phyloP scores from a whole-genome alignment of 805 yeast genomes.

The Kazachstania taianensis region DNA sequence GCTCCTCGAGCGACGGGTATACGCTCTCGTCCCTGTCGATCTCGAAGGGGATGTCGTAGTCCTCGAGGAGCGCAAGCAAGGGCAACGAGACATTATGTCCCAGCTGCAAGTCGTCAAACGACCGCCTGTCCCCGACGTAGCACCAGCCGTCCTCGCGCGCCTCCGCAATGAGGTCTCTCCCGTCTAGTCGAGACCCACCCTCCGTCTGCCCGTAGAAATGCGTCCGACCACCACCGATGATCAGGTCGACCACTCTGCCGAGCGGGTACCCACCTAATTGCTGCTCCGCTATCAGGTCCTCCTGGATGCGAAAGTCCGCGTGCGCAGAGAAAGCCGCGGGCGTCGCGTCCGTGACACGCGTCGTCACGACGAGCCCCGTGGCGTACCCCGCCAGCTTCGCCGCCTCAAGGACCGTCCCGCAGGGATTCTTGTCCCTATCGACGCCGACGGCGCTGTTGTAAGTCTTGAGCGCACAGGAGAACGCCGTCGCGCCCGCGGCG shows the following conservation, averaged over 20 bases:
- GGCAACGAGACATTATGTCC: slow-evolving; percentile 69
- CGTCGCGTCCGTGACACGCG: slow-evolving; percentile 88
- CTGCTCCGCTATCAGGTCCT: slow-evolving; percentile 79
- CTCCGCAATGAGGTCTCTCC: slow-evolving; percentile 53
- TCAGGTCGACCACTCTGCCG: slow-evolving; percentile 71
- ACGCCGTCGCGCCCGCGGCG: slow-evolving; percentile 97
- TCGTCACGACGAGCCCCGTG: slow-evolving; percentile 89
- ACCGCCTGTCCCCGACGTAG: slow-evolving; percentile 51
- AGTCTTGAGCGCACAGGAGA: slow-evolving; percentile 71
- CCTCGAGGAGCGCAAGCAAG: slow-evolving; percentile 64
- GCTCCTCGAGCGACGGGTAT: slow-evolving; percentile 73
- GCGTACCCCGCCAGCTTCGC: slow-evolving; percentile 68
- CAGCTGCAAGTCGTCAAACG: slow-evolving; percentile 44
- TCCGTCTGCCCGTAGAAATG: slow-evolving; percentile 51
- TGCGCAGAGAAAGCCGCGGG: slow-evolving; percentile 87
- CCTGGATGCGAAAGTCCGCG: slow-evolving; percentile 63
- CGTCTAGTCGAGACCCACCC: slow-evolving; percentile 53
- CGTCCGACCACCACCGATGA: slow-evolving; percentile 88
- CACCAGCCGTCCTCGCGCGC: slow-evolving; percentile 53
- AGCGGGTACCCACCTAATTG: slow-evolving; percentile 74
- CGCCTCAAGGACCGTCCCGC: slow-evolving; percentile 84
- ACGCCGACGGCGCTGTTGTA: slow-evolving; percentile 94
- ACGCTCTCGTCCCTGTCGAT: slow-evolving; percentile 54
- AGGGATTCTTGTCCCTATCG: slow-evolving; percentile 52
- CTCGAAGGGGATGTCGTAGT: slow-evolving; percentile 74